Evolutionary conservation across 345 rosid genomes (phyloP), one percentile per base, ranked within the genome.

Genomic region (Dimocarpus longan): DNA sequence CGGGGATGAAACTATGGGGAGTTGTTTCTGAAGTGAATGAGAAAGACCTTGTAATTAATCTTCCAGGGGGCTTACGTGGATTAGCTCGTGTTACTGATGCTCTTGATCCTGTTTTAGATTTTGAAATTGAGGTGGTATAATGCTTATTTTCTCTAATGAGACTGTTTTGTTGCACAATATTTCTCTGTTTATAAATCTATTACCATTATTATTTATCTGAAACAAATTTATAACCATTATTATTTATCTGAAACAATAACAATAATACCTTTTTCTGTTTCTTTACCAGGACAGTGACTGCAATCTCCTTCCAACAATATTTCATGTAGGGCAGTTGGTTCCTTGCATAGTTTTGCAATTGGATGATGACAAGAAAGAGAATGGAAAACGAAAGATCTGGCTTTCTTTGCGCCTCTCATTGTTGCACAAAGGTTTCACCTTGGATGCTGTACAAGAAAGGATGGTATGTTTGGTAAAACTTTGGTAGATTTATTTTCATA

Each of bases 1-100:
- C 93, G 9, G 98, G 97, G 83, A 93, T 96, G 99, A 96, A 91
- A 90, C 93, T 96, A 40, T 93, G 89, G 91, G 99, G 99, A 82
- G 92, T 96, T 83, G 86, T 96, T 82, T 81, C 91, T 63, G 99
- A 96, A 90, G 93, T 96, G 74, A 94, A 94, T 82, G 92, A 89
- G 84, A 96, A 96, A 85, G 98, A 96, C 80, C 93, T 96, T 73
- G 94, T 91, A 21, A 74, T 96, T 77, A 85, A 91, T 84, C 95
- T 96, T 79, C 98, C 99, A 10, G 95, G 99, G 16, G 97, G 98
- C 18, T 84, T 96, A 78, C 97, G 94, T 76, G 99, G 98, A 71
- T 87, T 96, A 86, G 97, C 92, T 56, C 98, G 98, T 48, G 90
- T 90, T 37, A 72, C 77, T 44, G 98, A 94, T 81, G 93, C 94